Conservation (phyloP, 345 rosid species). For the Hypericum androsaemum region DNA sequence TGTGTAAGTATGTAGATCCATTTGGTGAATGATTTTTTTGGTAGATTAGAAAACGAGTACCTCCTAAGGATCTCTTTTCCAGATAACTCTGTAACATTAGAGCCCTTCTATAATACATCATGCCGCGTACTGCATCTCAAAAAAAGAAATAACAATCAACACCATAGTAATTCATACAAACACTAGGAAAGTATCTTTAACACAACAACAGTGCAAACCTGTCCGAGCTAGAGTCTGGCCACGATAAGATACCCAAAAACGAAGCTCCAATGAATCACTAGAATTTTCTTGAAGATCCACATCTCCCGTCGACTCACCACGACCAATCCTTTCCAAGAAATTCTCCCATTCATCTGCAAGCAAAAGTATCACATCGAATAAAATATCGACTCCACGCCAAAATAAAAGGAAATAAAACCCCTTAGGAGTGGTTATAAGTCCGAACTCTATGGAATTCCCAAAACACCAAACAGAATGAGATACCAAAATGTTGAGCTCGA, state of each 20-base stretch:
- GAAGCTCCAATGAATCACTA: constrained; percentile 83
- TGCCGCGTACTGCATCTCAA: constrained; percentile 81
- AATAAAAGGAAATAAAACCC: too few relatives aligned
- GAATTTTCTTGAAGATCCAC: constrained; percentile 66
- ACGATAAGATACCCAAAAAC: constrained; percentile 95
- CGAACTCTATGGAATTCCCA: too few relatives aligned
- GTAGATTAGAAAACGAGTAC: constrained; percentile 26
- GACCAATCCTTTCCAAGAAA: constrained; percentile 85
- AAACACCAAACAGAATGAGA: too few relatives aligned
- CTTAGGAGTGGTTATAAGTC: too few relatives aligned
- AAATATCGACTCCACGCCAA: too few relatives aligned
- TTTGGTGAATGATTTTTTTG: neutral
- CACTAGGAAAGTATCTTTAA: neutral
- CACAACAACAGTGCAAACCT: constrained; percentile 34
- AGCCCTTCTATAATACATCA: constrained; percentile 99
- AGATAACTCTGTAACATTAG: constrained; percentile 89
- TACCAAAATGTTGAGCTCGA: too few relatives aligned
- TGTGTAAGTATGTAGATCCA: constrained; percentile 16
- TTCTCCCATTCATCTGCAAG: constrained; percentile 94
- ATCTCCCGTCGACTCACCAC: constrained; percentile 54
- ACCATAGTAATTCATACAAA: neutral
- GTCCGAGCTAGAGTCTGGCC: constrained; percentile 98
- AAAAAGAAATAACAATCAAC: constrained; percentile 3
- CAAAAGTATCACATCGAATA: neutral
- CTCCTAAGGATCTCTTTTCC: constrained; percentile 72